Base-by-base conservation (phyloP, 768 basidiomycete species). In the Boletus vermiculosoides region DNA sequence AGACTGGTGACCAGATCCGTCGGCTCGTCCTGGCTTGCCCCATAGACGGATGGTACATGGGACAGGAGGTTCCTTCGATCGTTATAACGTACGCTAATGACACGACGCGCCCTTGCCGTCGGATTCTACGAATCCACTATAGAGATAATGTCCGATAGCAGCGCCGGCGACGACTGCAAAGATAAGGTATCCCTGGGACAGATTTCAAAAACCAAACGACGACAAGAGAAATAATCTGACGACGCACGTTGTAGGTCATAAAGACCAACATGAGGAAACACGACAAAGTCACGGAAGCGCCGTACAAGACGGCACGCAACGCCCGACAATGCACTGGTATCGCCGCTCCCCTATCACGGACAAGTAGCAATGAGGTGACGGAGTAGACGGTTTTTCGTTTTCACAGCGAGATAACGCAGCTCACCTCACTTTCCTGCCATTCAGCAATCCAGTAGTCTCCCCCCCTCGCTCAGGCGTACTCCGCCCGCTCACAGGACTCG, bases 211-310 rank as follows among this genome's bases (percentile, higher is more conserved):
- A 18, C 9, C 40, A 9, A n/a, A 20, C 5, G 39, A 11, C 3
- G 44, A 56, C 13, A 48, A 46, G 11, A 34, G 11, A 20, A 40
- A 25, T 25, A 3, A 13, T n/a, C 5, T 7, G 8, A 30, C 18
- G 23, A 76, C 90, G 66, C 56, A 93, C 92, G 62, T 97, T 97
- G 75, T 95, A 97, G 5, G 94, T 96, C 94, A 97, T 96, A 73
- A 93, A 94, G 40, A 96, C 86, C 56, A 97, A 77, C 94, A 97
- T 97, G 68, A 93, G 83, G 82, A 92, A 92, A 78, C 89, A 90
- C 36, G 90, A 90, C 56, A 93, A 71, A 71, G 87, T 87, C 22
- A 93, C 84, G 3, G 83, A 83, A 5, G 78, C 72, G n/a, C 87
- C 92, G 64, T 95, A 96, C 37, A 92, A 68, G 2, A 69, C 63